Percentiles rank a stretch among this genome's conserved stretches.
Conservation (phyloP, 805 yeast species). For the Blastobotrys parvus region DNA sequence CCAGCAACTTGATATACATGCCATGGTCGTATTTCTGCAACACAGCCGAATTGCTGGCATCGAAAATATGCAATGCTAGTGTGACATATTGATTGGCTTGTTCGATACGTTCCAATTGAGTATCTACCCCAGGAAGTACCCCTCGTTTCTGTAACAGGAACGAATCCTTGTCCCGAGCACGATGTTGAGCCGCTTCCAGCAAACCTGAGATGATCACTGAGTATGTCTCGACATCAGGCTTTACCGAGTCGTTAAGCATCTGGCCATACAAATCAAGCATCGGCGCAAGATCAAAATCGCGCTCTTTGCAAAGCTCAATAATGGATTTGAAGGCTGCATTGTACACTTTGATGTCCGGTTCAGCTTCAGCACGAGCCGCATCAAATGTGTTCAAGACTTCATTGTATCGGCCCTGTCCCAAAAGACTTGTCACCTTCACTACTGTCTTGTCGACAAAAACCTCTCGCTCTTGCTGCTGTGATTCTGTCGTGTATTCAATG, state of each 20-base stretch:
- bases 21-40: conserved; percentile 15
- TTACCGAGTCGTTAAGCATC: conserved; percentile 17
- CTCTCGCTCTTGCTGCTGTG: background rate
- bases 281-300: conserved; percentile 15
- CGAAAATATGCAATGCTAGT: conserved; percentile 25
- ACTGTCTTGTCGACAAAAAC: background rate
- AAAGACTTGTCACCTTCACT: background rate
- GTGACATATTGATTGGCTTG: conserved; percentile 15
- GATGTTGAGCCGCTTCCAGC: conserved; percentile 16
- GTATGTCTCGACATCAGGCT: conserved; percentile 24
- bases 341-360: background rate
- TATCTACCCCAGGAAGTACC: conserved; percentile 8
- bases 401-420: background rate
- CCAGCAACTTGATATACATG: conserved; percentile 17
- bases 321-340: background rate
- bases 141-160: background rate
- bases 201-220: conserved; percentile 20
- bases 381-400: conserved; percentile 1
- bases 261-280: conserved; percentile 24
- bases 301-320: conserved; percentile 2
- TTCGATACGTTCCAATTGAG: conserved; percentile 6
- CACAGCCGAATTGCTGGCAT: conserved; percentile 20
- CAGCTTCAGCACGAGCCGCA: background rate
- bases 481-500: no score
- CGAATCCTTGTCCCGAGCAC: background rate